Evolutionary conservation across 768 basidiomycete genomes (phyloP).

Genomic region (Royoungia palumana): DNA sequence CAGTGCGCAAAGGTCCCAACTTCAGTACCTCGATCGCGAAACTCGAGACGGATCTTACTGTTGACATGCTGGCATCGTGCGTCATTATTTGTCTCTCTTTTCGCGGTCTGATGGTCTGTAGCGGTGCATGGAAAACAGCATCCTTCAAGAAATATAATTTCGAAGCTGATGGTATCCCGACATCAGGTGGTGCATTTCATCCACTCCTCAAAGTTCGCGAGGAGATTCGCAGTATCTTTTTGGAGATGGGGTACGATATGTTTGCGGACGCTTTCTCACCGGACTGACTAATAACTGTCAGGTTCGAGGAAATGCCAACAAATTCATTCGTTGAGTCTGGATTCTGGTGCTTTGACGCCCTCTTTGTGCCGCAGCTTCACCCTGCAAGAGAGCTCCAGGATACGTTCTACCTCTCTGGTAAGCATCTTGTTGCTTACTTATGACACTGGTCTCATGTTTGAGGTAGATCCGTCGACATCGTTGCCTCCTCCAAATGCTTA

Average conservation of each 20-base stretch:
- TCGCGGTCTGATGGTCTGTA: constrained; percentile 30
- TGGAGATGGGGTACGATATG: constrained; percentile 90
- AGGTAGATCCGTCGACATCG: constrained; percentile 74
- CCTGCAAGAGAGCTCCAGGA: constrained; percentile 97
- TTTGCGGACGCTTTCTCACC: background rate
- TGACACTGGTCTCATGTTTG: constrained; percentile 1
- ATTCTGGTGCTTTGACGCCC: constrained; percentile 99
- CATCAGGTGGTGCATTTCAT: constrained; percentile 89
- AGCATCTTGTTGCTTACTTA: constrained; percentile 6
- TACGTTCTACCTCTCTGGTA: constrained; percentile 96
- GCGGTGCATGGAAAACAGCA: constrained; percentile 92
- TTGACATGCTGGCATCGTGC: constrained; percentile 90
- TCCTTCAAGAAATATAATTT: constrained; percentile 99
- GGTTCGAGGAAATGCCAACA: constrained; percentile 99
- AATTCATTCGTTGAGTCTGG: constrained; percentile 93
- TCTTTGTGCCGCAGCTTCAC: constrained; percentile 99
- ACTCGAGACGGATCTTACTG: constrained; percentile 94
- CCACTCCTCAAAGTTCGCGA: constrained; percentile 97
- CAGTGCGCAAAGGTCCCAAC: constrained; percentile 75
- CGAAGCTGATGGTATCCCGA: constrained; percentile 89
- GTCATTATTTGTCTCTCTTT: constrained; percentile 20
- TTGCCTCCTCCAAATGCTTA: constrained; percentile 77
- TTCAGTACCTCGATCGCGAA: constrained; percentile 92
- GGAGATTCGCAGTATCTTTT: constrained; percentile 95
- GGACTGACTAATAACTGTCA: constrained; percentile 31